phyloP scores from a whole-genome alignment of 495 filamentous ascomycete genomes.

The Xylaria curta region DNA sequence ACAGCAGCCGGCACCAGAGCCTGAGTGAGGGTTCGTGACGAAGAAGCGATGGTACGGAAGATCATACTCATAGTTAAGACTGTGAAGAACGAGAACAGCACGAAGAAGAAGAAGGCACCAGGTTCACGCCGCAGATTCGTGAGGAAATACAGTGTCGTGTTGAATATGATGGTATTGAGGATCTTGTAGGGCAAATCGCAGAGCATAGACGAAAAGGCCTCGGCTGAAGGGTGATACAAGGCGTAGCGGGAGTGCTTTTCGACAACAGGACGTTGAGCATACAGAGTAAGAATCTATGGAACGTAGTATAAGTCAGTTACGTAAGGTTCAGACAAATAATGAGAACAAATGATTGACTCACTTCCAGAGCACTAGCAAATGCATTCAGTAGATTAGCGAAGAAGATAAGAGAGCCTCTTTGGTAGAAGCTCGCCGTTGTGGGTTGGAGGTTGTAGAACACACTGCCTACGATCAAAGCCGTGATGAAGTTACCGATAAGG shows the following conservation, averaged over 20 bases:
- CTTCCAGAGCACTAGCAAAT: conserved; percentile 77
- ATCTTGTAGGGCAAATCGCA: conserved; percentile 79
- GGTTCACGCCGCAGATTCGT: conserved; percentile 79
- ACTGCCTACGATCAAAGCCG: conserved; percentile 79
- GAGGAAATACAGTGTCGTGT: conserved; percentile 87
- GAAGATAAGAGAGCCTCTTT: conserved; percentile 82
- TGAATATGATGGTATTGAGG: conserved; percentile 56
- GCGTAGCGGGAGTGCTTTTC: conserved; percentile 91
- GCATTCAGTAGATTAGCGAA: conserved; percentile 89
- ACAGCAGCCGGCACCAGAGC: conserved; percentile 84
- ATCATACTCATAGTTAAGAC: conserved; percentile 78
- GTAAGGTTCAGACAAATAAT: neutral
- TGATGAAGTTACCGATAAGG: conserved; percentile 74
- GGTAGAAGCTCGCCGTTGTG: conserved; percentile 74
- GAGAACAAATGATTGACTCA: conserved; percentile 37
- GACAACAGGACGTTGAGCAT: conserved; percentile 86
- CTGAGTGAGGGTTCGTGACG: conserved; percentile 78
- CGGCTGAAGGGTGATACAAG: conserved; percentile 89
- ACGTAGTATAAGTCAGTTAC: conserved; percentile 6
- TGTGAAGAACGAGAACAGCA: conserved; percentile 71
- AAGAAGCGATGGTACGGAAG: conserved; percentile 83
- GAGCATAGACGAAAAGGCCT: conserved; percentile 84
- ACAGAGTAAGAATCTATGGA: conserved; percentile 74
- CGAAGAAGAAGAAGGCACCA: conserved; percentile 81
- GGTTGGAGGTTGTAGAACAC: conserved; percentile 79